Base-by-base conservation (phyloP, 208 protist species). In the Trypanosoma cruzi region DNA sequence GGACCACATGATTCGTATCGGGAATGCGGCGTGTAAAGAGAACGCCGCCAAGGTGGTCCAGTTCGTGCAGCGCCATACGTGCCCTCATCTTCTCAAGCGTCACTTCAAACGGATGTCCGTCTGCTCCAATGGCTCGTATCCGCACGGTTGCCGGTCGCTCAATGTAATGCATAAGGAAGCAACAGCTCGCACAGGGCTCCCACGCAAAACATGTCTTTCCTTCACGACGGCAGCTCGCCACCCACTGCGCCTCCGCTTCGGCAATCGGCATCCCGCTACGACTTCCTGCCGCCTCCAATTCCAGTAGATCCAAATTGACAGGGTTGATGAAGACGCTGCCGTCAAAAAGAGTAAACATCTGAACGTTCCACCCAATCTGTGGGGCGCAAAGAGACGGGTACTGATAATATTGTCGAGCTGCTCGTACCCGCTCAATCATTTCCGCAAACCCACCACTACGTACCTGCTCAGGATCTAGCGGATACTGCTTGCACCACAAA, bases 111-210 rank as follows among this genome's bases (percentile, higher is more conserved):
- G 64, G 58, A 55, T 62, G 46, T 0, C 92, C 92, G 1, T 75
- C 59, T 64, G 64, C 80, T 44, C 86, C 73, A 31, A 88, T 54
- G 22, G 82, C 85, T 8, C 75, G 74, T 24, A 93, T 1, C 4
- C 77, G 85, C 49, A 92, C 81, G 4, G 82, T 93, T 4, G 73
- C 55, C 14, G 92, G 92, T 4, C 92, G 82, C 67, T 97, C 92
- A 64, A 97, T 97, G 74, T 94, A 97, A 67, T 97, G 92, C 77
- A 97, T 80, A 22, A 95, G 64, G 64, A 93, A 95, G 57, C 85
- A 84, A 76, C 89, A 95, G 64, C 88, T 94, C 60, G 92, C 92
- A 64, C 89, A 97, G 36, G 92, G 89, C 81, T 97, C 92, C 89
- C 92, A 96, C 22, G 89, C 89, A 49, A 91, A 96, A 53, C 78